Percentiles rank a stretch among this genome's conserved stretches.
phyloP scores from a whole-genome alignment of 1,139 yeast species.

The Debaryomyces coudertii region DNA sequence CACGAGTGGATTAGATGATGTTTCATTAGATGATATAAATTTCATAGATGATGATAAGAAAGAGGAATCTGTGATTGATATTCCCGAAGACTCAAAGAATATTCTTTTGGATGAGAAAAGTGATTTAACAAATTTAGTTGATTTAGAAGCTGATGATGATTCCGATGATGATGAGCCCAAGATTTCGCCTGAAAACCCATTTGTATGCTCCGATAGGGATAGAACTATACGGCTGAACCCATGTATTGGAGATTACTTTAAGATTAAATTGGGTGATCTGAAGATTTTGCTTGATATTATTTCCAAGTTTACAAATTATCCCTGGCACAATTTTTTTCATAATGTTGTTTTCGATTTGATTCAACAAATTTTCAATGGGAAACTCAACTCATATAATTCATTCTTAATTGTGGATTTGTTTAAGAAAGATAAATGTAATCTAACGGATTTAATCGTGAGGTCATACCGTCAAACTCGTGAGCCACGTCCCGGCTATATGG shows the following conservation, averaged over 20 bases:
- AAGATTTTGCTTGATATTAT: constrained; percentile 38
- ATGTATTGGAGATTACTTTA: constrained; percentile 49
- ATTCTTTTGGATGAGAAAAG: not conserved
- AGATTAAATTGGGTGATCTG: constrained; percentile 47
- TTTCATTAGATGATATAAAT: constrained; percentile 39
- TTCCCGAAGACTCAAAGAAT: constrained; percentile 4
- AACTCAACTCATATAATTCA: constrained; percentile 50
- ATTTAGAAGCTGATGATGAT: constrained; percentile 31
- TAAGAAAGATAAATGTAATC: constrained; percentile 31
- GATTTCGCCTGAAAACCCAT: constrained; percentile 51
- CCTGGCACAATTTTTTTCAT: constrained; percentile 55
- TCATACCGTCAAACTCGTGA: constrained; percentile 29
- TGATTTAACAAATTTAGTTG: constrained; percentile 16
- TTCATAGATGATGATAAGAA: constrained; percentile 16
- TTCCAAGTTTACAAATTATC: constrained; percentile 40
- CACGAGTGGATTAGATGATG: constrained; percentile 43
- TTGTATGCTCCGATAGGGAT: constrained; percentile 47
- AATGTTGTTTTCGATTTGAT: constrained; percentile 53
- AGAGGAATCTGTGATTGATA: not conserved
- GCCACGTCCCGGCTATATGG: constrained; percentile 52
- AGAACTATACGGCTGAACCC: constrained; percentile 36
- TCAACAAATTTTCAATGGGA: constrained; percentile 53
- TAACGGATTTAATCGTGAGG: constrained; percentile 38
- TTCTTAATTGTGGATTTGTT: constrained; percentile 50
- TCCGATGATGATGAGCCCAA: constrained; percentile 53